phyloP scores from a whole-genome alignment of 805 yeast genomes.

The Cyberlindnera subsufficiens region DNA sequence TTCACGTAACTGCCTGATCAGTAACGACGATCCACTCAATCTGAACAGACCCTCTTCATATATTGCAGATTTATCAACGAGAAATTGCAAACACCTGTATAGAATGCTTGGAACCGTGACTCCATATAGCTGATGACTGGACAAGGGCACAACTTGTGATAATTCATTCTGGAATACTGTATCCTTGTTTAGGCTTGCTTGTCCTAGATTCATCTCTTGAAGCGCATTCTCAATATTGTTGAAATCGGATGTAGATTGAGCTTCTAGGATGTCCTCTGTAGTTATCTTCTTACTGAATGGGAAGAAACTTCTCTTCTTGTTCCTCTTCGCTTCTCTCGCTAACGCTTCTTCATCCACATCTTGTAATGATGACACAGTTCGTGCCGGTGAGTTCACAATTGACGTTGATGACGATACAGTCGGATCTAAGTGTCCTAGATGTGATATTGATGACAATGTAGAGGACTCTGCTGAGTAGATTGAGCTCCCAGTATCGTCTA shows the following conservation, averaged over 20 bases:
- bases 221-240: conserved; percentile 26
- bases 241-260: neutral
- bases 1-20: conserved; percentile 63
- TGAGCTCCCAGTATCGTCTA: conserved; percentile 16
- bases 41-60: conserved; percentile 89
- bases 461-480: conserved; percentile 6
- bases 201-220: conserved; percentile 25
- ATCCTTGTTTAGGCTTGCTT: conserved; percentile 14
- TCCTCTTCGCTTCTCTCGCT: conserved; percentile 35
- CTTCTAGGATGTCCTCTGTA: conserved; percentile 6
- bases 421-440: neutral
- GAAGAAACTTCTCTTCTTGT: conserved; percentile 53
- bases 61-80: conserved; percentile 62
- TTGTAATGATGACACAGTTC: neutral
- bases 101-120: conserved; percentile 64
- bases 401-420: neutral
- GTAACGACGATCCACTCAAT: conserved; percentile 79
- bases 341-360: conserved; percentile 10
- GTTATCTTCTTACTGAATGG: conserved; percentile 40
- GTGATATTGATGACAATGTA: neutral
- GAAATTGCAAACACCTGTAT: conserved; percentile 64
- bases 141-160: conserved; percentile 42
- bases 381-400: neutral
- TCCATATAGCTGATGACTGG: conserved; percentile 41
- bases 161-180: conserved; percentile 63